phyloP scores from a whole-genome alignment of 768 basidiomycete species.

The Boletus barrowsii region DNA sequence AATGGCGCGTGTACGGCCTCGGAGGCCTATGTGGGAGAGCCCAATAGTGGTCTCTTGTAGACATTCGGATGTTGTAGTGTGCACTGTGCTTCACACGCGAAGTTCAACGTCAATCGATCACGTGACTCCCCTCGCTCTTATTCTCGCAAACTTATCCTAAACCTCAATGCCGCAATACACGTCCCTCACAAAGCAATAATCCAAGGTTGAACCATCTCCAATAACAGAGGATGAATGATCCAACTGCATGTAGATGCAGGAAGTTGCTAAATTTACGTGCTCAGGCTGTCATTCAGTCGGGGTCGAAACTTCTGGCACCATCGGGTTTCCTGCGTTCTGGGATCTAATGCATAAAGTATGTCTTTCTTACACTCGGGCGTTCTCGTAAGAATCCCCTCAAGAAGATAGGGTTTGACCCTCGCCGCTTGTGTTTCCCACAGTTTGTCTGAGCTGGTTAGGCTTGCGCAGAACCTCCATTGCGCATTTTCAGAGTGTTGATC shows the following conservation, averaged over 20 bases:
- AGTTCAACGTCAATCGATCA: not conserved
- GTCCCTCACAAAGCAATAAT: slow-evolving; percentile 29
- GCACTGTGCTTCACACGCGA: too few species aligned
- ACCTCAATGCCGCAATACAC: slow-evolving; percentile 7
- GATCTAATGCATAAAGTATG: slow-evolving; percentile 58
- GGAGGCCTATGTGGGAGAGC: not conserved
- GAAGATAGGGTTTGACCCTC: slow-evolving; percentile 23
- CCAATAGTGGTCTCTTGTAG: not conserved
- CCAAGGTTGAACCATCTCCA: not conserved
- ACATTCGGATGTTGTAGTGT: not conserved
- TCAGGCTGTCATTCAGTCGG: slow-evolving; percentile 43
- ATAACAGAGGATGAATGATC: slow-evolving; percentile 37
- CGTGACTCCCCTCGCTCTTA: not conserved
- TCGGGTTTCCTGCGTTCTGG: slow-evolving; percentile 62
- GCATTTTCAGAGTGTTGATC: slow-evolving; percentile 47
- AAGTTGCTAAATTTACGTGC: slow-evolving; percentile 61
- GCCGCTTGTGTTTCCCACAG: slow-evolving; percentile 40
- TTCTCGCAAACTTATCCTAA: not conserved
- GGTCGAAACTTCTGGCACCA: slow-evolving; percentile 57
- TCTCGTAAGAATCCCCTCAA: slow-evolving; percentile 10
- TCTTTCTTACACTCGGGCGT: slow-evolving; percentile 29
- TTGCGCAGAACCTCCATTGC: slow-evolving; percentile 36
- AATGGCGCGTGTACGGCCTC: not conserved
- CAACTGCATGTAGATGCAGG: slow-evolving; percentile 56
- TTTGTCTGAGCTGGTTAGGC: slow-evolving; percentile 43